These are phyloP conservation scores for Pseudopithomyces chartarum DNA, from an alignment of 2,329 filamentous ascomycete genomes.

Conservation along the genomic window DNA sequence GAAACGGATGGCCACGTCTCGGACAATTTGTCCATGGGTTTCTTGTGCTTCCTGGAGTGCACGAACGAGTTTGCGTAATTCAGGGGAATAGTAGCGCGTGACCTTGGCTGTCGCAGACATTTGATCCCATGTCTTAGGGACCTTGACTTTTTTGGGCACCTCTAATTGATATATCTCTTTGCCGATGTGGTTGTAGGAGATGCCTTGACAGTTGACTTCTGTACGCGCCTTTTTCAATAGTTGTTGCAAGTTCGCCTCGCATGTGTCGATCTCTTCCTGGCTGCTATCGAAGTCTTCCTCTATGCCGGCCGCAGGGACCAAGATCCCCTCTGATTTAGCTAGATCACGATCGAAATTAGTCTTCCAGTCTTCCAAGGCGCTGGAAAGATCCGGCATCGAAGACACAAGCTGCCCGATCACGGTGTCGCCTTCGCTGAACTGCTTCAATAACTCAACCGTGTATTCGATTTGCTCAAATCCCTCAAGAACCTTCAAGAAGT, in stretches of 20 bases:
- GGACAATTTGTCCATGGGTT: slow-evolving; percentile 86
- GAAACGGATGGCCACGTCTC: slow-evolving; percentile 82
- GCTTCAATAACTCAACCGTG: slow-evolving; percentile 78
- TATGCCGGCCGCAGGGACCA: slow-evolving; percentile 84
- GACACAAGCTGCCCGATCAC: slow-evolving; percentile 82
- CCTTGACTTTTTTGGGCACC: slow-evolving; percentile 81
- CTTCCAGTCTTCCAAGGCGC: slow-evolving; percentile 82
- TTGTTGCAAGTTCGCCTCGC: slow-evolving; percentile 73
- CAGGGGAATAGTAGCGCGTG: slow-evolving; percentile 91
- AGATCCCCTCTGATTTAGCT: slow-evolving; percentile 77
- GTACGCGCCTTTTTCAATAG: slow-evolving; percentile 74
- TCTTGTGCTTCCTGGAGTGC: slow-evolving; percentile 93
- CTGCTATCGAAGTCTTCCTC: slow-evolving; percentile 92
- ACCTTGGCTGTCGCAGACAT: slow-evolving; percentile 92
- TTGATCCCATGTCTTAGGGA: slow-evolving; percentile 89
- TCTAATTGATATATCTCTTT: slow-evolving; percentile 98
- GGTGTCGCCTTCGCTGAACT: slow-evolving; percentile 76
- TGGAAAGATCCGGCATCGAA: slow-evolving; percentile 82
- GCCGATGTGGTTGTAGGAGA: slow-evolving; percentile 71
- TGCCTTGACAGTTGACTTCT: slow-evolving; percentile 72
- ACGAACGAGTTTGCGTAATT: slow-evolving; percentile 81
- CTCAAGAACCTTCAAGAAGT: slow-evolving; percentile 91
- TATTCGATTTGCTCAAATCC: slow-evolving; percentile 98
- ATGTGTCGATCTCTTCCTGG: slow-evolving; percentile 73
- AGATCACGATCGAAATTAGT: slow-evolving; percentile 84